Conservation (phyloP, 176 grass and related monocot species). For the Areca catechu region DNA sequence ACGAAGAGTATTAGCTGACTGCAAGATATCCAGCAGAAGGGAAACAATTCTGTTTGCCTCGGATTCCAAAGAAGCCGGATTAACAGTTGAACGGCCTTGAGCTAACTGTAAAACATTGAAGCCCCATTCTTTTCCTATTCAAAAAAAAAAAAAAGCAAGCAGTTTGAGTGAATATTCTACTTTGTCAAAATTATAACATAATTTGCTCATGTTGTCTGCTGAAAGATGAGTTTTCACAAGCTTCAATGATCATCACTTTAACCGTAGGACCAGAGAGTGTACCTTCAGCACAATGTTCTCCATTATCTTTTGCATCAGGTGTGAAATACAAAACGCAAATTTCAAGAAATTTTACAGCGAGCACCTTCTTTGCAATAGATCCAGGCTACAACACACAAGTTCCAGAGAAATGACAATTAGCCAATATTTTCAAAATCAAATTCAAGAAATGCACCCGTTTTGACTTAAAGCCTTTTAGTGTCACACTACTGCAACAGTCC, state of each 20-base stretch:
- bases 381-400: conserved; percentile 38
- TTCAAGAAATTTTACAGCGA: conserved; percentile 78
- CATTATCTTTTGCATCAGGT: conserved; percentile 36
- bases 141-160: conserved; percentile 2
- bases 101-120: conserved; percentile 60
- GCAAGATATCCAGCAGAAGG: conserved; percentile 70
- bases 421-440: conserved; percentile 6
- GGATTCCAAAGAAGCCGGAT: conserved; percentile 62
- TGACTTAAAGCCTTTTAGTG: neutral
- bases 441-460: neutral
- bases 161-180: no score
- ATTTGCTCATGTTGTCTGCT: no score
- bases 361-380: conserved; percentile 61
- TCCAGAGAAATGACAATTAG: conserved; percentile 25
- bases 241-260: conserved; percentile 1
- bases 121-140: conserved; percentile 46
- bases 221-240: no score
- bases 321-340: conserved; percentile 63
- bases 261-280: conserved; percentile 4
- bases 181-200: no score
- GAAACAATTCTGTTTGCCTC: conserved; percentile 55
- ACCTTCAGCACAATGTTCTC: conserved; percentile 40
- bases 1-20: conserved; percentile 44
- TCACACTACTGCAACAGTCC: no score
- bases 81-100: conserved; percentile 42